These are phyloP conservation scores for Pelargonium exstipulatum DNA, from an alignment of 441 rosid genomes.

Conservation along the genomic window DNA sequence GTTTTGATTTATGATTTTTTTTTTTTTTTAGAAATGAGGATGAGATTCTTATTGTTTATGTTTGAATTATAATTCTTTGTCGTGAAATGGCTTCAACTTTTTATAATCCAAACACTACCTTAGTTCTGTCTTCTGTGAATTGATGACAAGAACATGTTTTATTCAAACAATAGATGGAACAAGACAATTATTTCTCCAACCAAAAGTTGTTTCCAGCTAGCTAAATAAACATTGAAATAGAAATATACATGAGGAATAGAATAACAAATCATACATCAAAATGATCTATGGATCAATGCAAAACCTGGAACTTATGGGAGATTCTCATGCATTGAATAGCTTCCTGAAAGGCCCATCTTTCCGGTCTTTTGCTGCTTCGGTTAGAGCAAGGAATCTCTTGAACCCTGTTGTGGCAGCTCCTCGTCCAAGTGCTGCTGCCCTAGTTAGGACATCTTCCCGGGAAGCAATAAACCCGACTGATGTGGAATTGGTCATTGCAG, in stretches of 20 bases:
- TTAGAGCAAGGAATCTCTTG: constrained; percentile 97
- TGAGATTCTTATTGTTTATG: too few species aligned
- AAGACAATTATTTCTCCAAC: background rate
- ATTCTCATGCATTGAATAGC: constrained; percentile 59
- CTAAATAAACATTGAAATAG: background rate
- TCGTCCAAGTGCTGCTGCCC: constrained; percentile 98
- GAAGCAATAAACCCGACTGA: constrained; percentile 69
- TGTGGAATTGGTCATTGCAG: constrained; percentile 38
- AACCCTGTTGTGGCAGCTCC: constrained; percentile 98
- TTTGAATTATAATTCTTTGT: too few species aligned
- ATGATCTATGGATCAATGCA: background rate
- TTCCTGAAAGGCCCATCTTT: constrained; percentile 92
- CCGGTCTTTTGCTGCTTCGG: constrained; percentile 96
- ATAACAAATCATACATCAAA: background rate
- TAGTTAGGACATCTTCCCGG: constrained; percentile 84
- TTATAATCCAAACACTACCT: too few species aligned
- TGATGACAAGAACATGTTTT: too few species aligned
- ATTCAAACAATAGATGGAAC: background rate
- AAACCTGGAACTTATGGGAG: background rate
- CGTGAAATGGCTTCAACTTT: too few species aligned
- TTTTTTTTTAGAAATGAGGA: too few species aligned
- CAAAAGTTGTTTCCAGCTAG: constrained; percentile 1
- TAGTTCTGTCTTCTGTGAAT: too few species aligned
- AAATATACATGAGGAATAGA: background rate
- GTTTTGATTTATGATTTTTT: too few species aligned